Percentiles rank a stretch among this genome's conserved stretches.
These are phyloP conservation scores for Pichia rugopelliculosa DNA, from an alignment of 805 yeast species.

Conservation along the genomic window DNA sequence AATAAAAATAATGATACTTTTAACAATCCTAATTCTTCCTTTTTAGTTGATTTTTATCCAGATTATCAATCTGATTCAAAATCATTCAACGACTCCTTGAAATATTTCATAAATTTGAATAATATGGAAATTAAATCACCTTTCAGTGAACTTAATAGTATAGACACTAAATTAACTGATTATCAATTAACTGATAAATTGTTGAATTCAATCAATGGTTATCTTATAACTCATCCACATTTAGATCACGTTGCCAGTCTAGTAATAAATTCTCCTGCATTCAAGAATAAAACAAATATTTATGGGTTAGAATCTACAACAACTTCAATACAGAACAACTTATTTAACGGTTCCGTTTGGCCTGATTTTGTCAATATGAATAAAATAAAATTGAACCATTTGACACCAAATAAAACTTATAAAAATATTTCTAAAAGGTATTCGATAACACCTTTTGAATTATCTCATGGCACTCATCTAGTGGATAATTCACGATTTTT, in stretches of 20 bases:
- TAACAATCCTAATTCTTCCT: slow-evolving; percentile 1
- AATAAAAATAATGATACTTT: slow-evolving; percentile 2
- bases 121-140: slow-evolving; percentile 1
- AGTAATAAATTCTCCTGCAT: slow-evolving; percentile 62
- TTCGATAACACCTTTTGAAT: slow-evolving; percentile 33
- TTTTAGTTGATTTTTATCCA: slow-evolving; percentile 14
- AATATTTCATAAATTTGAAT: neutral
- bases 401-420: slow-evolving; percentile 4
- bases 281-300: slow-evolving; percentile 33
- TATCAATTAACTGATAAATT: slow-evolving; percentile 15
- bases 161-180: neutral
- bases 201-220: slow-evolving; percentile 33
- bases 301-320: slow-evolving; percentile 50
- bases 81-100: neutral
- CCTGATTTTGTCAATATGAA: slow-evolving; percentile 49
- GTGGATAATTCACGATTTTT: slow-evolving; percentile 24
- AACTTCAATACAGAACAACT: slow-evolving; percentile 40
- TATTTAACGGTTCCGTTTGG: slow-evolving; percentile 77
- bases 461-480: slow-evolving; percentile 29
- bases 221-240: slow-evolving; percentile 74
- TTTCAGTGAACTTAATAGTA: neutral
- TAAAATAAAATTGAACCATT: slow-evolving; percentile 18
- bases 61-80: neutral
- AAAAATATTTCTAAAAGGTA: slow-evolving; percentile 28
- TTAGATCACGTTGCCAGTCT: slow-evolving; percentile 71